Evolutionary conservation across 1,139 yeast species (phyloP), one percentile per base, ranked within the genome.

Genomic region (Komagataea norvegica): DNA sequence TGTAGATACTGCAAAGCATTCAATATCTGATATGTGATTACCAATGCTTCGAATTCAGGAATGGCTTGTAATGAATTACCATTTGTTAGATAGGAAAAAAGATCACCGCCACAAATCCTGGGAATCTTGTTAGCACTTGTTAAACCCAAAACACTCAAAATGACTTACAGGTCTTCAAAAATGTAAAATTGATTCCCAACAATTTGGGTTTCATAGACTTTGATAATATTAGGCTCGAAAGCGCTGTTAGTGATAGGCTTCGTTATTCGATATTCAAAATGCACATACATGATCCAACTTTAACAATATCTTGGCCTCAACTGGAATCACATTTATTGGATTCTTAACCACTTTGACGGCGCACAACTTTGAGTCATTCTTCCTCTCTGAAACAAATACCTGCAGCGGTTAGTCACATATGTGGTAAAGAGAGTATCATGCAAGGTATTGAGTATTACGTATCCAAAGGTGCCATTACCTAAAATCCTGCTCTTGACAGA

Each of bases 381-480:
- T 43, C 6, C 54, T 55, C 20, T 51, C 45, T 4, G 68, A 64
- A 22, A 64, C 52, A 42, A 51, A 55, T 1, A 65, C 56, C 57
- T 48, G 27, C 48, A 5, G 3, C n/a, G 16, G 26, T 27, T 32
- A 57, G 36, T 14, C 24, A 16, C 9, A 11, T 25, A 10, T 8
- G 6, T 14, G n/a, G 2, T 8, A 14, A 10, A 14, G 11, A 14
- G 8, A 16, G 4, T 8, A 9, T 6, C 20, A n/a, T 31, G 16
- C 18, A 9, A n/a, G 37, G 41, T 40, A 33, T 38, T 3, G 6
- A 5, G n/a, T 15, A 54, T 23, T 35, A 72, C 83, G 31, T 69
- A 66, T 1, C 85, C 85, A 64, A 77, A 79, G 0, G 83, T 72
- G 0, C 87, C 87, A 30, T 64, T 60, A 0, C 86, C 86, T 22